These are phyloP conservation scores for Coemansia sp. DNA, from an alignment of 192 early-diverging fungal species.

Conservation along the genomic window DNA sequence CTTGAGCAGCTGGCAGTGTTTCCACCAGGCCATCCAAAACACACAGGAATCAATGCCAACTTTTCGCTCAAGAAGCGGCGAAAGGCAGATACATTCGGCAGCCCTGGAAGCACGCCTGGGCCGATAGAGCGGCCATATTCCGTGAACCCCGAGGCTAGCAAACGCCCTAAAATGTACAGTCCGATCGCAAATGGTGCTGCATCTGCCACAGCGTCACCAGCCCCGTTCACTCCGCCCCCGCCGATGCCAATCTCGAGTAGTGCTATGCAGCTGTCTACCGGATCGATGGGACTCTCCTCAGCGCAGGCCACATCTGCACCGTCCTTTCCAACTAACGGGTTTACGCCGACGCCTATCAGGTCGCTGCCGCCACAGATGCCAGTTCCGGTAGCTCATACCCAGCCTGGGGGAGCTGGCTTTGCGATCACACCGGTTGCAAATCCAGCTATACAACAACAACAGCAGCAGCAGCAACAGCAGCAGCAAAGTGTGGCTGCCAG, in stretches of 20 bases:
- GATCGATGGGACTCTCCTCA: background rate
- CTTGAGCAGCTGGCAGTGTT: conserved; percentile 51
- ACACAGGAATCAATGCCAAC: conserved; percentile 48
- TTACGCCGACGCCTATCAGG: background rate
- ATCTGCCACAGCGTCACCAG: conserved; percentile 31
- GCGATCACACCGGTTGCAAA: conserved; percentile 1
- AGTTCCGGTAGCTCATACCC: background rate
- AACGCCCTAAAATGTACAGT: conserved; percentile 39
- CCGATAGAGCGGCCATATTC: conserved; percentile 36
- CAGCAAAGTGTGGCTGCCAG: background rate
- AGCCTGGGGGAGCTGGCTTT: conserved; percentile 8
- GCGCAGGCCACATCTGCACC: background rate
- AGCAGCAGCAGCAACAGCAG: background rate
- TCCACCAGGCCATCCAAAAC: conserved; percentile 49
- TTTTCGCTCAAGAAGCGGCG: conserved; percentile 53
- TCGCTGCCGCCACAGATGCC: conserved; percentile 8
- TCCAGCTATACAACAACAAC: background rate
- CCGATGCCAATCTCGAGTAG: conserved; percentile 14
- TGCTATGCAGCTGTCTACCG: conserved; percentile 3
- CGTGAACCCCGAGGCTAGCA: conserved; percentile 25
- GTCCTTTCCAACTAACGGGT: conserved; percentile 15
- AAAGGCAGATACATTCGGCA: conserved; percentile 35
- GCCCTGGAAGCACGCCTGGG: conserved; percentile 45
- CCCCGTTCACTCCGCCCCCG: conserved; percentile 29
- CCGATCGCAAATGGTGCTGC: conserved; percentile 25